Conservation (phyloP, 2,329 filamentous ascomycete genomes). For the Fusarium zealandicum region DNA sequence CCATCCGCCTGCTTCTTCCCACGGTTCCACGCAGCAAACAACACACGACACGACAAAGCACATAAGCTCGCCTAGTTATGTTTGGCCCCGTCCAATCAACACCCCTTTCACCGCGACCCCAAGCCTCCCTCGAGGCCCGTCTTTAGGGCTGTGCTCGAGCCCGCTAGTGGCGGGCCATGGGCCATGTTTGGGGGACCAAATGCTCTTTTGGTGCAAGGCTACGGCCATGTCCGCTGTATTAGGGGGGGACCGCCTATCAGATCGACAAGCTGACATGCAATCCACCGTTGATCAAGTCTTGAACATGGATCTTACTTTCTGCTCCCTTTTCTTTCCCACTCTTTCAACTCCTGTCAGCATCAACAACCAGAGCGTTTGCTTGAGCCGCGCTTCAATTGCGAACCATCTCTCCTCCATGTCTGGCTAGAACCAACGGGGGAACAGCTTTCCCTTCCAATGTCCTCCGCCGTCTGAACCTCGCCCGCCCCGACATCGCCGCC, state of each 20-base stretch:
- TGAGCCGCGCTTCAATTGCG: neutral
- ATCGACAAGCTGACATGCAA: conserved; percentile 37
- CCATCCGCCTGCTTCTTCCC: neutral
- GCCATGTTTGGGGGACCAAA: conserved; percentile 1
- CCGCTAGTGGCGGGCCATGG: conserved; percentile 15
- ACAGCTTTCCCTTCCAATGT: conserved; percentile 32
- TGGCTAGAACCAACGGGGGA: conserved; percentile 12
- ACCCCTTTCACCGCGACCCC: conserved; percentile 9
- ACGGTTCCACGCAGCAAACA: neutral
- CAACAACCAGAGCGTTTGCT: too few relatives aligned
- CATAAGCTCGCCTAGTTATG: neutral
- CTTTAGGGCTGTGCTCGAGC: conserved; percentile 37
- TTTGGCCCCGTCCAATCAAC: conserved; percentile 27
- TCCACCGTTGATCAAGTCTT: too few relatives aligned
- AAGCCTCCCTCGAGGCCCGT: conserved; percentile 13
- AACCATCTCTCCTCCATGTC: conserved; percentile 6
- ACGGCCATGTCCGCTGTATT: conserved; percentile 28
- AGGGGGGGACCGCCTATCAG: conserved; percentile 27
- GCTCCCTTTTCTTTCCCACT: conserved; percentile 4
- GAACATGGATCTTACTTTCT: conserved; percentile 12
- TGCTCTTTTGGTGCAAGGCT: conserved; percentile 15
- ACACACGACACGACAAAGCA: neutral
- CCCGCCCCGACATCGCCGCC: conserved; percentile 22
- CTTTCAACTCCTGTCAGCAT: neutral
- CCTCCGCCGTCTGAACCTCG: conserved; percentile 22